Conservation (phyloP, 768 basidiomycete species). For the Pleurotus citrinopileatus region DNA sequence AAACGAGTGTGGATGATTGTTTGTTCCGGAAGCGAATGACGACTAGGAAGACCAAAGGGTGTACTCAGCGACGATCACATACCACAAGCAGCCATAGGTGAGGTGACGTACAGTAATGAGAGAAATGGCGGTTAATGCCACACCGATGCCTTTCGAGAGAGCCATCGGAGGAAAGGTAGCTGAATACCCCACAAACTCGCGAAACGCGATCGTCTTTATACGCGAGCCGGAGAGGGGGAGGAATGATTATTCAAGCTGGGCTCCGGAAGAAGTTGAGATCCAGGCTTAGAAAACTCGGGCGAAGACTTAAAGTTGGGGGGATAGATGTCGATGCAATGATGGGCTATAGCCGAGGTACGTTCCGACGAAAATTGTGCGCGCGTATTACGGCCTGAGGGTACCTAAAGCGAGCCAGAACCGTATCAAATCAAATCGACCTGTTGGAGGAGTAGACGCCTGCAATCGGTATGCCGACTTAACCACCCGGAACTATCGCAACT, state of each 20-base stretch:
- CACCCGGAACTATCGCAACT: slow-evolving; percentile 6
- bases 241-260: slow-evolving; percentile 4
- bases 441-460: background rate
- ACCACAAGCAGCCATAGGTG: slow-evolving; percentile 8
- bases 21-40: slow-evolving; percentile 23
- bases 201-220: slow-evolving; percentile 2
- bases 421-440: slow-evolving; percentile 1
- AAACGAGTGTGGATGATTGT: slow-evolving; percentile 14
- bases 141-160: slow-evolving; percentile 19
- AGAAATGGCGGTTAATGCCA: slow-evolving; percentile 30
- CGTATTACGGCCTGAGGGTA: slow-evolving; percentile 3
- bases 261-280: slow-evolving; percentile 3
- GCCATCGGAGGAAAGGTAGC: slow-evolving; percentile 1
- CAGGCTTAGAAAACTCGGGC: slow-evolving; percentile 4
- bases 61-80: background rate
- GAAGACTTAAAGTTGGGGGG: slow-evolving; percentile 9
- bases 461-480: background rate
- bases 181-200: background rate
- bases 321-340: slow-evolving; percentile 3
- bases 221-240: background rate
- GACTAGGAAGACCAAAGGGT: slow-evolving; percentile 17
- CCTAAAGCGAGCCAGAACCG: slow-evolving; percentile 4
- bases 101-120: slow-evolving; percentile 35
- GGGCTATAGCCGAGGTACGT: slow-evolving; percentile 9
- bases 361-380: background rate